Evolutionary conservation across 345 rosid species (phyloP).

Genomic region (Populus ilicifolia): DNA sequence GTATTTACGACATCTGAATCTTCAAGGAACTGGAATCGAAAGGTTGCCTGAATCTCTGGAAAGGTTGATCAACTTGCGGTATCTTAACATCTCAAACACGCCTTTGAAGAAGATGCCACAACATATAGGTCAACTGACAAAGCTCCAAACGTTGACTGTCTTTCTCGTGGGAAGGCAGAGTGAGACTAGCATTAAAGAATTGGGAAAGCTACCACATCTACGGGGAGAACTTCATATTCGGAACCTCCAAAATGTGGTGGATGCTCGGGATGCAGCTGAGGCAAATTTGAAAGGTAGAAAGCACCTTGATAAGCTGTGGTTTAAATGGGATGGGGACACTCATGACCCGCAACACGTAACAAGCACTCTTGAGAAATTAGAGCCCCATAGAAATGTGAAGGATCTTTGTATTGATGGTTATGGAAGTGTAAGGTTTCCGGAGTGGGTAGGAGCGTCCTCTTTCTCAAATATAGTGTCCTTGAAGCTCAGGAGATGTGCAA

Average conservation of each 20-base stretch:
- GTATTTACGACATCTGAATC: neutral
- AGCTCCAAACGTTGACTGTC: neutral
- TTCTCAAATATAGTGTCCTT: neutral
- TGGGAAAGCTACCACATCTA: no score
- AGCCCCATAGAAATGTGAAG: neutral
- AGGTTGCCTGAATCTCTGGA: neutral
- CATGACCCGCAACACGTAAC: neutral
- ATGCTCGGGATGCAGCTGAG: neutral
- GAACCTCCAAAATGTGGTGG: neutral
- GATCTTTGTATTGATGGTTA: neutral
- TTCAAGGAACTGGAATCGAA: neutral
- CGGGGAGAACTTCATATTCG: no score
- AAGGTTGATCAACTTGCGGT: conserved; percentile 3
- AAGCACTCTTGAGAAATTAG: neutral
- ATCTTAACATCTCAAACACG: neutral
- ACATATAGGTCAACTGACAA: neutral
- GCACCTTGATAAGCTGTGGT: neutral
- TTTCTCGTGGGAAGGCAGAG: neutral
- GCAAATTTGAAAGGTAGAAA: neutral
- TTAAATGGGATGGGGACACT: neutral
- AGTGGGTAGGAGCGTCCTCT: neutral
- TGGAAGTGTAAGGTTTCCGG: neutral
- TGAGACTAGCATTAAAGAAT: neutral
- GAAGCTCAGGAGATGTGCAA: neutral
- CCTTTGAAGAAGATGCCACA: neutral